Percentiles rank a stretch among this genome's conserved stretches.
These are phyloP conservation scores for Oryza meyeriana DNA, from an alignment of 176 grass and related monocot species.

Conservation along the genomic window DNA sequence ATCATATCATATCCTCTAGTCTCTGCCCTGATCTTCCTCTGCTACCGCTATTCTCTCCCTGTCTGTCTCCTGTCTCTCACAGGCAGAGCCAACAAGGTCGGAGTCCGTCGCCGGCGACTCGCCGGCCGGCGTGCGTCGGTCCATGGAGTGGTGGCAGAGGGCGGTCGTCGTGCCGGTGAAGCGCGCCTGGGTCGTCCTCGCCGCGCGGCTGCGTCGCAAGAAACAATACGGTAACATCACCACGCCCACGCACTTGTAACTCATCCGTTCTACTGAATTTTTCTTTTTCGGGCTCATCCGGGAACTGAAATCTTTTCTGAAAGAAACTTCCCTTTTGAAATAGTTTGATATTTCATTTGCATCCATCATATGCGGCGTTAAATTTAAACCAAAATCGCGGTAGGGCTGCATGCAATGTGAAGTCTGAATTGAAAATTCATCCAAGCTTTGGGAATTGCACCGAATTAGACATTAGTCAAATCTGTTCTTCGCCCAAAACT, in stretches of 20 bases:
- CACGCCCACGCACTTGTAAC: too few relatives aligned
- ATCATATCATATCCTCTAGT: neutral
- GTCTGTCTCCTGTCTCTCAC: too few relatives aligned
- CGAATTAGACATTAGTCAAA: neutral
- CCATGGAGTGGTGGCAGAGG: slow-evolving; percentile 64
- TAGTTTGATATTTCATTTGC: neutral
- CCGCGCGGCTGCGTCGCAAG: slow-evolving; percentile 34
- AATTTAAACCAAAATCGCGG: neutral
- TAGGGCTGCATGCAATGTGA: neutral
- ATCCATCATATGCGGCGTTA: too few relatives aligned
- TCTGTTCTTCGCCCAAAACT: neutral
- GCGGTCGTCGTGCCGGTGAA: slow-evolving; percentile 41
- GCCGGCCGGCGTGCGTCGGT: neutral
- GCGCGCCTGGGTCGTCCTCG: slow-evolving; percentile 49
- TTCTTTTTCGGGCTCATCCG: neutral
- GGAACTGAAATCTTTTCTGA: neutral
- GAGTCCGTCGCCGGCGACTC: slow-evolving; percentile 1
- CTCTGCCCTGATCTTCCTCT: neutral
- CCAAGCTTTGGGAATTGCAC: neutral
- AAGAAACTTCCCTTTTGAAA: neutral
- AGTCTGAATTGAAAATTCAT: neutral
- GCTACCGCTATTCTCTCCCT: neutral
- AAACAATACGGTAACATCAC: slow-evolving; percentile 32
- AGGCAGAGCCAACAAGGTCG: neutral
- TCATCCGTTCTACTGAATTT: neutral